These are phyloP conservation scores for Copromyces sp. DNA, from an alignment of 495 filamentous ascomycete genomes.

Conservation along the genomic window DNA sequence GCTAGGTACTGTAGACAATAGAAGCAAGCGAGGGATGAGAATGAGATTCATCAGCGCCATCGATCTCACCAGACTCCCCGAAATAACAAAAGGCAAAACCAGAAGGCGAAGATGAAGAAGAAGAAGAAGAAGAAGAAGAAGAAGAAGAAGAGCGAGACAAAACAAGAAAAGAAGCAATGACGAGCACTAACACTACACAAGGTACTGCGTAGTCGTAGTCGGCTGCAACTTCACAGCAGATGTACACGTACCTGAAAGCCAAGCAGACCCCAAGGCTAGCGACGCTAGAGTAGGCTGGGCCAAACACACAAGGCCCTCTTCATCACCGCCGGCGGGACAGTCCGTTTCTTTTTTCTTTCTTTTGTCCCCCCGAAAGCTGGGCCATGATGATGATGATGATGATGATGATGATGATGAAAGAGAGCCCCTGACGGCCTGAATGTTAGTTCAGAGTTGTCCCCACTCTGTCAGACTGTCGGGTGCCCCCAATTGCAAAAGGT, in stretches of 20 bases:
- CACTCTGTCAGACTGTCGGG: neutral
- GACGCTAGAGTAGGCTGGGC: neutral
- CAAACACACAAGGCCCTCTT: neutral
- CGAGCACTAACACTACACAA: neutral
- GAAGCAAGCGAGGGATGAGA: neutral
- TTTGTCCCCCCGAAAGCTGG: neutral
- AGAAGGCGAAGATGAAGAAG: neutral
- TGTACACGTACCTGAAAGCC: neutral
- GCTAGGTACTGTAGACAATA: neutral
- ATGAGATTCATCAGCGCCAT: neutral
- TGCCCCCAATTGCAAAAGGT: neutral
- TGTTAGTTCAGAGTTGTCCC: neutral
- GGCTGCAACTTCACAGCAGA: neutral
- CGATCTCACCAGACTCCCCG: neutral
- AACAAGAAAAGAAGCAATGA: neutral
- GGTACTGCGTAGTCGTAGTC: neutral
- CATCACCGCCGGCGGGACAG: neutral
- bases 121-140: neutral
- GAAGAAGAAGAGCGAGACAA: neutral
- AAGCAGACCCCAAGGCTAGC: neutral
- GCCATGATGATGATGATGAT: neutral
- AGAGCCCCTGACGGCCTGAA: neutral
- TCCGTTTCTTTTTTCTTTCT: neutral
- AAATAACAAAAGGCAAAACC: neutral
- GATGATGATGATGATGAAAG: neutral